phyloP scores from a whole-genome alignment of 2,329 filamentous ascomycete genomes.

The Claviceps citrina region DNA sequence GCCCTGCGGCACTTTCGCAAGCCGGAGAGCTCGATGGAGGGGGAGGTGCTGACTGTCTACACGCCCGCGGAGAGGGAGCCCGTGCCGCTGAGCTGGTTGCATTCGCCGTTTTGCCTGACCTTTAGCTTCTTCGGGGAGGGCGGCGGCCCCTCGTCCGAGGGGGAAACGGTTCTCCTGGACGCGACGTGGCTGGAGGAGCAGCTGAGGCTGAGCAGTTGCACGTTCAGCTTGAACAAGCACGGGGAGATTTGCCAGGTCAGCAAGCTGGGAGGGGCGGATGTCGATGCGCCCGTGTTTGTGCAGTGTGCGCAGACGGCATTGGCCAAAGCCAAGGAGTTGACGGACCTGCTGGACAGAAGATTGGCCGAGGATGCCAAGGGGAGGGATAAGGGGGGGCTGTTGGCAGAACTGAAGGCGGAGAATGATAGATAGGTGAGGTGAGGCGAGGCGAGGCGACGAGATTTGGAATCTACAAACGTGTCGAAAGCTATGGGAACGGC shows the following conservation, averaged over 20 bases:
- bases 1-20: constrained; percentile 82
- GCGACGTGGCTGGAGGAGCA: constrained; percentile 62
- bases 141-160: constrained; percentile 26
- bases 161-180: constrained; percentile 51
- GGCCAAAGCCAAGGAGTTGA: constrained; percentile 67
- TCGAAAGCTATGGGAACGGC: not conserved
- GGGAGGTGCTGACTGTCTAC: constrained; percentile 72
- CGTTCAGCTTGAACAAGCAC: constrained; percentile 74
- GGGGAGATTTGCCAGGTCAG: constrained; percentile 84
- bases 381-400: constrained; percentile 62
- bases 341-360: constrained; percentile 53
- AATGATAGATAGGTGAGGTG: constrained; percentile 49
- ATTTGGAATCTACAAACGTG: not conserved
- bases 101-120: constrained; percentile 81
- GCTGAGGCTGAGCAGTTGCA: constrained; percentile 55
- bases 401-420: constrained; percentile 65
- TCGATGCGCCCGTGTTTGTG: constrained; percentile 66
- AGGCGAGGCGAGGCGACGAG: not conserved
- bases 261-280: constrained; percentile 71
- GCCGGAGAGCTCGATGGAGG: constrained; percentile 75
- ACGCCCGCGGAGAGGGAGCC: constrained; percentile 75
- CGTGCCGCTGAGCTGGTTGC: constrained; percentile 76
- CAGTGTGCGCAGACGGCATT: constrained; percentile 61
- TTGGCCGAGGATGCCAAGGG: constrained; percentile 65
- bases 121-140: constrained; percentile 68